Base-by-base conservation (phyloP, 345 rosid genomes). In the Camelina laxa region DNA sequence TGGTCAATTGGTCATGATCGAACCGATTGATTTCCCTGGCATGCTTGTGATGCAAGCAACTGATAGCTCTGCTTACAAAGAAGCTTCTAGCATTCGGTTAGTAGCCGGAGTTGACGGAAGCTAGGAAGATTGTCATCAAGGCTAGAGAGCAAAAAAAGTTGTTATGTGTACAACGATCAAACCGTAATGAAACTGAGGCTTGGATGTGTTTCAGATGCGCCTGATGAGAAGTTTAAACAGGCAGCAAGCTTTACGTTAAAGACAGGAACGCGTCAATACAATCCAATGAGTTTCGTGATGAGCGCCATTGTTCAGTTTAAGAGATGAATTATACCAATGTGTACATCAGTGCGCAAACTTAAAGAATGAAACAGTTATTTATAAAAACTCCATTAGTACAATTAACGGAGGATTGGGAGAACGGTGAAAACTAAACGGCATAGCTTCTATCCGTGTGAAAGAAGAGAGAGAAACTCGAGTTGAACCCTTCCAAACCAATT, bases 21-120 rank as follows among this genome's bases (percentile, higher is more conserved):
- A 95, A 65, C 93, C 97, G 59, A 89, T 90, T 45, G 85, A 85
- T 79, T 82, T 83, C 70, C 96, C 99, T 2, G 97, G 97, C 47
- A 89, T 84, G 95, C 54, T 85, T 55, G 47, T 95, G 27, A 84
- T 62, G 66, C 79, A 83, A 71, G 89, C 82, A 64, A 53, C 65
- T 35, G 88, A 73, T 53, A 11, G 39, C 41, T 39, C 56, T 1
- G 70, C 13, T 27, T 27, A 27, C 33, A 22, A 73, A 36, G 79
- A 21, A 17, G 72, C 83, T 7, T 86, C 89, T 1, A 49, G 58
- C n/a, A 90, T 95, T 72, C 84, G 44, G 4, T 20, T 92, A 73
- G 86, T 88, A 9, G 5, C 85, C 9, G 99, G 97, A 70, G 59
- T 90, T 76, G 92, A 90, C 59, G 92, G 96, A 60, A 81, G 27